A percentile compares a stretch with the other conserved stretches of the same genome.
These are phyloP conservation scores for Fraxinus xanthoxyloides DNA, from an alignment of 305 asterid genomes.

Conservation along the genomic window DNA sequence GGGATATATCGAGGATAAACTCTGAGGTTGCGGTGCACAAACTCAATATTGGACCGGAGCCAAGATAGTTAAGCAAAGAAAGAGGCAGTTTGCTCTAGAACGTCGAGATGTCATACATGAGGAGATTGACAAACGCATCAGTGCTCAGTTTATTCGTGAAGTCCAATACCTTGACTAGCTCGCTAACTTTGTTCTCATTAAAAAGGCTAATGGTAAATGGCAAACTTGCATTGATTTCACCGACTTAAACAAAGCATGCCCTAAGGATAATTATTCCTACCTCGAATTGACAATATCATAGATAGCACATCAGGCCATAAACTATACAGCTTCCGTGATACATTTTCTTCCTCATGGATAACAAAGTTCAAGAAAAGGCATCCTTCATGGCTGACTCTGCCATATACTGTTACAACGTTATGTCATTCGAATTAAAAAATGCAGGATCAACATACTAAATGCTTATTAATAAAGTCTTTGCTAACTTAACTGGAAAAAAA, in stretches of 20 bases:
- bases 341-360: not conserved
- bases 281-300: not conserved
- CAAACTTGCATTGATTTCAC: not conserved
- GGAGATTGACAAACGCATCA: not conserved
- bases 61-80: not conserved
- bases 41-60: not conserved
- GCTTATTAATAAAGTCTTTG: not conserved
- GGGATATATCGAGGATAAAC: not conserved
- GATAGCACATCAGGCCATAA: not conserved
- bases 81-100: not conserved
- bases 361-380: not conserved
- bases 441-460: not conserved
- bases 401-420: no score
- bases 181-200: not conserved
- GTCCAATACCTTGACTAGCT: not conserved
- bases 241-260: not conserved
- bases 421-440: not conserved
- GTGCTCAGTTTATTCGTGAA: no score
- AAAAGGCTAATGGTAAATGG: not conserved
- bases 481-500: not conserved
- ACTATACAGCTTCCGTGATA: no score
- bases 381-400: not conserved
- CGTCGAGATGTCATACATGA: not conserved
- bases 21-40: not conserved
- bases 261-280: not conserved